Percentiles rank a stretch among this genome's conserved stretches.
These are phyloP conservation scores for Suillus fuscotomentosus DNA, from an alignment of 768 basidiomycete genomes.

Conservation along the genomic window DNA sequence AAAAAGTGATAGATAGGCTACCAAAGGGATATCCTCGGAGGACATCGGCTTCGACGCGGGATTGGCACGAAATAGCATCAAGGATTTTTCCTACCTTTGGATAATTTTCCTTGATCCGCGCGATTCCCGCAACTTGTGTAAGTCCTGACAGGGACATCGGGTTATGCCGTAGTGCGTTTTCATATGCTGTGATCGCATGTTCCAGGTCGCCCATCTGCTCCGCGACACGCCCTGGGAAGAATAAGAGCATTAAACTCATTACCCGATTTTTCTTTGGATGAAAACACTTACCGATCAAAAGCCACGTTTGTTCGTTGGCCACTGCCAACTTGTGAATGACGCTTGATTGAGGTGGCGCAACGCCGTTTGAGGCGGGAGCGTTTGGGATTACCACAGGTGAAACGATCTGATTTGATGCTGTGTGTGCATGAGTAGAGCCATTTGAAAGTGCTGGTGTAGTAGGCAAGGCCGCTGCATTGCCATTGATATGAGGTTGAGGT, in stretches of 20 bases:
- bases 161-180: slow-evolving; percentile 94
- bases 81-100: slow-evolving; percentile 63
- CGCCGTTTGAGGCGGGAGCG: slow-evolving; percentile 25
- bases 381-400: slow-evolving; percentile 47
- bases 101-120: slow-evolving; percentile 97
- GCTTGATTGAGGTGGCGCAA: slow-evolving; percentile 25
- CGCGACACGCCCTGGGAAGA: slow-evolving; percentile 78
- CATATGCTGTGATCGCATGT: slow-evolving; percentile 90
- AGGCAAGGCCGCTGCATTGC: slow-evolving; percentile 40
- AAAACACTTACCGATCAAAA: slow-evolving; percentile 71
- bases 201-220: slow-evolving; percentile 96
- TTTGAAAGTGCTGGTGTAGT: slow-evolving; percentile 47
- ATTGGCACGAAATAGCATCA: slow-evolving; percentile 22
- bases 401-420: slow-evolving; percentile 37
- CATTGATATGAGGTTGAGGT: slow-evolving; percentile 50
- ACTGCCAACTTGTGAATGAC: slow-evolving; percentile 76
- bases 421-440: slow-evolving; percentile 37
- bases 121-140: slow-evolving; percentile 93
- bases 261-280: slow-evolving; percentile 8
- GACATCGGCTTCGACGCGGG: slow-evolving; percentile 23
- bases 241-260: slow-evolving; percentile 14
- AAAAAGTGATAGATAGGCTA: neutral
- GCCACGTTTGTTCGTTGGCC: slow-evolving; percentile 95
- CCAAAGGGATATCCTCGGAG: slow-evolving; percentile 29
- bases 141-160: slow-evolving; percentile 87